These are phyloP conservation scores for Schoenoplectus tabernaemontani DNA, from an alignment of 202 grass and related monocot species.

Conservation along the genomic window DNA sequence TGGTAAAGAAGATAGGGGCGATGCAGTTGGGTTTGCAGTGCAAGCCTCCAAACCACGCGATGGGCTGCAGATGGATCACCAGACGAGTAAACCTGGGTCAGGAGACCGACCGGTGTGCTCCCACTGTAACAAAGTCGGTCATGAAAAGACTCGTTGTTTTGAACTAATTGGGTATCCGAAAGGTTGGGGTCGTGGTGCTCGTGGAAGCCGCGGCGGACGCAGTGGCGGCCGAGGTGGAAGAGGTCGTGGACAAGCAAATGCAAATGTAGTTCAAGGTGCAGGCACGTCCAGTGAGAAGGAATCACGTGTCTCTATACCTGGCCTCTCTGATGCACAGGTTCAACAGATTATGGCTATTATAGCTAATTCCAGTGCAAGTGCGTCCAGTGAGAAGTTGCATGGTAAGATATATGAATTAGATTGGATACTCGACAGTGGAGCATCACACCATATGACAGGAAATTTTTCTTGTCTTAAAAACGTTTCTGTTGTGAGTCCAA, in stretches of 20 bases:
- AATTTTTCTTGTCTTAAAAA: not conserved
- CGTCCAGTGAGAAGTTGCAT: not conserved
- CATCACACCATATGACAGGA: not conserved
- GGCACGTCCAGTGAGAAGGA: not conserved
- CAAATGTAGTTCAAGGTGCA: not conserved
- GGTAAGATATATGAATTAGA: not conserved
- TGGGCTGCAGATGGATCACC: not conserved
- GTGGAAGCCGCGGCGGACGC: not conserved
- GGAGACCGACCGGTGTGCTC: not conserved
- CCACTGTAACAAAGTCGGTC: not conserved
- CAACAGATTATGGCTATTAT: not conserved
- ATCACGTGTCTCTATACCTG: not conserved
- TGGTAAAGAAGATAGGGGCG: not conserved
- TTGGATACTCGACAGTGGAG: not conserved
- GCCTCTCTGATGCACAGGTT: not conserved
- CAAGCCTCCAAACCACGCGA: not conserved
- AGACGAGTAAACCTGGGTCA: not conserved
- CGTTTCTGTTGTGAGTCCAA: not conserved
- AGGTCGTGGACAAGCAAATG: not conserved
- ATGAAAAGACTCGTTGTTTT: not conserved
- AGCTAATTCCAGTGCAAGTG: not conserved
- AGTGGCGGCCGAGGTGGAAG: not conserved
- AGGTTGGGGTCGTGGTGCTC: not conserved
- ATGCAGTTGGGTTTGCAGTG: not conserved
- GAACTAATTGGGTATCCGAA: not conserved